Base-by-base conservation (phyloP, 208 protist genomes). In the Acanthamoeba healyi region DNA sequence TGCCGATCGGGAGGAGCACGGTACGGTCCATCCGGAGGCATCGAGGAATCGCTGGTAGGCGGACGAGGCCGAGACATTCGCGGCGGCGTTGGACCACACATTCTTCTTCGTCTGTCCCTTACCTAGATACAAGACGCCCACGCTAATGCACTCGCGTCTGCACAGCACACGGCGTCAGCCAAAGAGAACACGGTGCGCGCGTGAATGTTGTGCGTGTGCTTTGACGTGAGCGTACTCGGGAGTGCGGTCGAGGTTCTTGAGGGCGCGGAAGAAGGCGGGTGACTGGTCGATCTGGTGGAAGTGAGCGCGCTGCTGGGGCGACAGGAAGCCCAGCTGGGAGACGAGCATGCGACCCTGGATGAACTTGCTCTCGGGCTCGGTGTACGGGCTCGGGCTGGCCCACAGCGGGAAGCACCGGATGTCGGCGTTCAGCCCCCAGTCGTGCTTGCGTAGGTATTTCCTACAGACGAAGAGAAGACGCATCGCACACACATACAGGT, bases 271-370 rank as follows among this genome's bases (percentile, higher is more conserved):
- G 56, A 91, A 91, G 34, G 44, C 49, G 3, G 84, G 54, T 4
- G 84, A 70, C 44, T 91, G 84, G 54, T 91, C 54, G 34, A 91
- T 72, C 42, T 74, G 84, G 54, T 54, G 42, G 56, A 91, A 72
- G 84, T 72, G 17, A 51, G 49, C 6, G 17, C 56, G 49, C 34
- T 70, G 12, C 36, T 91, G 44, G 54, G 56, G 44, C 32, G 84
- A 63, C 24, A 91, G 84, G 36, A 74, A 91, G 24, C 84, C 84
- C 12, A 91, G 54, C 54, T 70, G 44, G 24, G 84, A 91, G 24
- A 91, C 49, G 19, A 91, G 56, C 42, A 91, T 26, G 44, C 84
- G 44, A 26, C 84, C 77, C 3, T 86, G 77, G 22, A 86, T 86
- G 77, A 44, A 38, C 49, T 86, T 86, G 49, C 77, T 22, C 40